Conservation (phyloP, 768 basidiomycete species). For the Tephrocybe sp. region DNA sequence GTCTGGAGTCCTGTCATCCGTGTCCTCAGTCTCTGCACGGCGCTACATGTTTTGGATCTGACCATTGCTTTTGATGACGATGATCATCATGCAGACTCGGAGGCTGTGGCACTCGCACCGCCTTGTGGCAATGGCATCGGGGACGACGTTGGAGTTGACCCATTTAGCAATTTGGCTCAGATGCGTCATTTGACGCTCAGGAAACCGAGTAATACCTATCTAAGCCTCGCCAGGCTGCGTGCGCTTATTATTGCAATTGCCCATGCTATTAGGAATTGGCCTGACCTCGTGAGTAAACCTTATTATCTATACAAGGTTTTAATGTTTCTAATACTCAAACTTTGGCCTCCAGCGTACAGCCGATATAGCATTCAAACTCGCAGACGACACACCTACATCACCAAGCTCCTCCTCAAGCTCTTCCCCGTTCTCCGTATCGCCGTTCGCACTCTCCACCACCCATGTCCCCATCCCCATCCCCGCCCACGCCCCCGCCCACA, state of each 20-base stretch:
- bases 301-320: not conserved
- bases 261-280: conserved; percentile 39
- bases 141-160: not conserved
- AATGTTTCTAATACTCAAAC: not conserved
- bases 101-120: conserved; percentile 17
- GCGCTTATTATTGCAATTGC: conserved; percentile 46
- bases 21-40: conserved; percentile 28
- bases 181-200: conserved; percentile 50
- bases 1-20: conserved; percentile 37
- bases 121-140: too few relatives aligned
- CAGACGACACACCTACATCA: conserved; percentile 36
- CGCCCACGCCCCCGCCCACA: conserved; percentile 11
- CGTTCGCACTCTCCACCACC: conserved; percentile 9
- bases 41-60: conserved; percentile 31
- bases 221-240: conserved; percentile 47
- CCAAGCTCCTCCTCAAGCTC: too few relatives aligned
- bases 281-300: conserved; percentile 40
- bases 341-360: conserved; percentile 46
- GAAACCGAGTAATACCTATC: conserved; percentile 49
- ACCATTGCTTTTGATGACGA: conserved; percentile 28
- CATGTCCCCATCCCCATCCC: conserved; percentile 6
- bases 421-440: conserved; percentile 12
- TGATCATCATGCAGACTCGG: conserved; percentile 35
- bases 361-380: conserved; percentile 54
- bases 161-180: conserved; percentile 29